Evolutionary conservation across 257 asterid species (phyloP), one percentile per base, ranked within the genome.

Genomic region (Schizonepeta tenuifolia): DNA sequence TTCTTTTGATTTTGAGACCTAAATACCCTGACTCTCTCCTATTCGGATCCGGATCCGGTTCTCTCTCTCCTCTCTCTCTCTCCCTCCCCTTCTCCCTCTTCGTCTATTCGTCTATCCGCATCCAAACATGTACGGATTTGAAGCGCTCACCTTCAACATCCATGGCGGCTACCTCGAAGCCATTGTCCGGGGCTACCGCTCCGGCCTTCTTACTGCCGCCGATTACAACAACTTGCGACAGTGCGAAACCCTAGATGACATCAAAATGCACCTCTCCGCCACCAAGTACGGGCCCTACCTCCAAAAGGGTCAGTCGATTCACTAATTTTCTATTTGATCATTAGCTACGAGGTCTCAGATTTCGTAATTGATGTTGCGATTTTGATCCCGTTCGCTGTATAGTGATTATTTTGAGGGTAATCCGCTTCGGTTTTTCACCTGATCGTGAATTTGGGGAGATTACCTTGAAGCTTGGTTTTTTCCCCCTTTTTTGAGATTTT

Each of bases 261-360:
- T 92, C 79, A 89, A 92, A 86, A 92, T 89, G 97, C 97, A 92
- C 74, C 97, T 92, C 41, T 85, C 97, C 51, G 97, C 97, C 81
- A 92, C 96, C 71, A 94, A 92, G 81, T 92, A 92, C 77, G 98
- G 96, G 36, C 85, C 96, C 24, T 90, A 88, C 72, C 98, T 92
- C 71, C 96, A 92, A 71, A 92, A 92, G 53, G 98, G 97, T 91
- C 33, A 17, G 91, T 78, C 66, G 65, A 15, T 46, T 26, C 0
- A 65, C 18, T 21, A 15, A 31, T 51, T 64, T 6, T 24, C 5
- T 40, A 1, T 17, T 28, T 60, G 43, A 57, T 40, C 22, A 9
- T 59, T 64, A 4, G 62, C 43, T 36, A 33, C 51, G 62, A 61
- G 72, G 61, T 68, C 14, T 40, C 55, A 35, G 24, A 44, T 78